These are phyloP conservation scores for Fusarium burgessii DNA, from an alignment of 2,329 filamentous ascomycete genomes.

Conservation along the genomic window DNA sequence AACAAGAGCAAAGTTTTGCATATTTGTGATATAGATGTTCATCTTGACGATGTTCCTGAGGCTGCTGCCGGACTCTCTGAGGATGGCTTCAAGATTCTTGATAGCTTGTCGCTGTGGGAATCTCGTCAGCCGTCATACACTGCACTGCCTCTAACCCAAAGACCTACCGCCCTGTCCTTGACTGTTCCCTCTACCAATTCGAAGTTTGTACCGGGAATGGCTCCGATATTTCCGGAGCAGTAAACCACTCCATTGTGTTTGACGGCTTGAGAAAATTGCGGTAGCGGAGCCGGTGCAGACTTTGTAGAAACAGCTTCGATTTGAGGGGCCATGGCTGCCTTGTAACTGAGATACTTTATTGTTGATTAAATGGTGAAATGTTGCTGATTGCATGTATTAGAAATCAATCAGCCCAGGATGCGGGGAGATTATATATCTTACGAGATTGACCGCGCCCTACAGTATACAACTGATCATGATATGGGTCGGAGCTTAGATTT, in stretches of 20 bases:
- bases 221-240: conserved; percentile 73
- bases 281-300: conserved; percentile 51
- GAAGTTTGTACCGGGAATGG: conserved; percentile 63
- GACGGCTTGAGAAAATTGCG: conserved; percentile 70
- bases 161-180: conserved; percentile 2
- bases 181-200: conserved; percentile 65
- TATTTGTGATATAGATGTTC: conserved; percentile 74
- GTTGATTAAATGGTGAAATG: neutral
- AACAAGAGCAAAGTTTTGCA: conserved; percentile 72
- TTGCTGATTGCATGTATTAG: neutral
- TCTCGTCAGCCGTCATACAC: neutral
- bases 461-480: neutral
- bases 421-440: neutral
- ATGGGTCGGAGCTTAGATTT: conserved; percentile 3
- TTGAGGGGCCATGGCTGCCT: neutral
- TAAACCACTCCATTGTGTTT: conserved; percentile 76
- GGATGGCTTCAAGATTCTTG: conserved; percentile 54
- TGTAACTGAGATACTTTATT: neutral
- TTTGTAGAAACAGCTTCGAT: conserved; percentile 11
- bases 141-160: neutral
- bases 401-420: neutral
- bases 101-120: conserved; percentile 5
- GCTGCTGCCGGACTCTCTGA: conserved; percentile 69
- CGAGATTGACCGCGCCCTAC: neutral
- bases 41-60: conserved; percentile 74